Conservation (phyloP, 257 asterid species). For the Lycium barbarum region DNA sequence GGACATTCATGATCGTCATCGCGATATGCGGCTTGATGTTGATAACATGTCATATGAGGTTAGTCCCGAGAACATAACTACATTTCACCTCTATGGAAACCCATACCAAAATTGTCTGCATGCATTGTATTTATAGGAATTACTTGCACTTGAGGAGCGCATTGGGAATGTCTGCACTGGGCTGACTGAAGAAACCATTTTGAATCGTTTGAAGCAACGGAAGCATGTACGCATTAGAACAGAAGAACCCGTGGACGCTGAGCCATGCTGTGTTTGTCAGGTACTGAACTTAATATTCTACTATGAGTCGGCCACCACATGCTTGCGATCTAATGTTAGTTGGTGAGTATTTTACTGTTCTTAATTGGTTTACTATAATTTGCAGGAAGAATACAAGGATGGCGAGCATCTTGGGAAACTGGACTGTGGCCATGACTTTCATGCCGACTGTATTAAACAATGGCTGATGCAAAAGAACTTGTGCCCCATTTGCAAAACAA, state of each 20-base stretch:
- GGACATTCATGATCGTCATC: conserved; percentile 50
- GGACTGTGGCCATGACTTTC: conserved; percentile 58
- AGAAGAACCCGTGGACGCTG: conserved; percentile 37
- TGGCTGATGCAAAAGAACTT: conserved; percentile 58
- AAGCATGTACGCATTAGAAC: conserved; percentile 35
- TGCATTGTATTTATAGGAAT: conserved; percentile 37
- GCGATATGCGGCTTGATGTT: conserved; percentile 63
- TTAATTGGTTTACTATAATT: not conserved
- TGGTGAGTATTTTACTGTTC: not conserved
- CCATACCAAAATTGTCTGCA: not conserved
- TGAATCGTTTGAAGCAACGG: conserved; percentile 42
- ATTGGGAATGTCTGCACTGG: conserved; percentile 57
- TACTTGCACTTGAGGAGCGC: conserved; percentile 55
- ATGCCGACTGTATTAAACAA: conserved; percentile 47
- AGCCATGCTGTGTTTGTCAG: conserved; percentile 61
- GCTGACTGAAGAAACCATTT: conserved; percentile 46
- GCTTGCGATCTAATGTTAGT: not conserved
- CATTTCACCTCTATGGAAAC: conserved; percentile 7
- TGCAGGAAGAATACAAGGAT: conserved; percentile 53
- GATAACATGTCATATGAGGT: conserved; percentile 66
- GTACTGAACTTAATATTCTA: conserved; percentile 29
- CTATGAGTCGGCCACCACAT: not conserved
- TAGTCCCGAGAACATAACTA: not conserved
- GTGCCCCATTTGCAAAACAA: conserved; percentile 57
- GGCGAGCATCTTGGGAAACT: conserved; percentile 51